Evolutionary conservation across 805 yeast genomes (phyloP), one percentile per base, ranked within the genome.

Genomic region (Huiozyma naganishii): DNA sequence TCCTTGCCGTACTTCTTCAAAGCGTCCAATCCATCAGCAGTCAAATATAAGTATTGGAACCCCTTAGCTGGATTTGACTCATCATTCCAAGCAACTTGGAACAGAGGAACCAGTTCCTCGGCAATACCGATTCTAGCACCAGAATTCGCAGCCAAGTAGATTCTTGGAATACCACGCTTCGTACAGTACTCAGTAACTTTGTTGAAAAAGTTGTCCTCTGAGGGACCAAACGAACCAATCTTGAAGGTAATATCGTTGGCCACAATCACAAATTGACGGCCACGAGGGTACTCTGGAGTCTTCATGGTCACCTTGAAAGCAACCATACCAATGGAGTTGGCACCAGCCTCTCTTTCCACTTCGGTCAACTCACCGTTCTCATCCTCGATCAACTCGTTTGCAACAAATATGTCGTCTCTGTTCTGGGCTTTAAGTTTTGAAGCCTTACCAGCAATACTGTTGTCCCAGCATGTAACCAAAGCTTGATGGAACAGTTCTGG

Each of bases 91-190:
- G 90, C 87, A 50, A 90, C 95, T 65, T 84, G 79, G 72, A 79
- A 88, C 59, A 77, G 74, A 47, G 96, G 92, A 44, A 92, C 74
- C 50, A 92, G 73, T 67, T 92, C 99, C 55, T 92, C 97, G 28
- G 99, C 98, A 63, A 92, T 78, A 61, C 98, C 98, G 51, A 92
- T 85, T 72, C 99, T 80, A 39, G 99, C 99, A 73, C 99, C 99
- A 48, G 97, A 89, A 76, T 92, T 92, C 29, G 98, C 99, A 55
- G 97, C 86, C 54, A 92, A 72, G 68, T 92, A 92, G 45, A 92
- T 77, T 70, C 99, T 76, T 60, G 99, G 99, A 54, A 92, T 80
- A 48, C 98, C 98, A 52, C 80, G 74, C 60, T 77, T 72, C 69
- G 95, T 78, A 32, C 97, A 96, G 53, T 80, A 75, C 59, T 88